Evolutionary conservation across 208 protist genomes (phyloP).

Genomic region (Crithidia bombi): DNA sequence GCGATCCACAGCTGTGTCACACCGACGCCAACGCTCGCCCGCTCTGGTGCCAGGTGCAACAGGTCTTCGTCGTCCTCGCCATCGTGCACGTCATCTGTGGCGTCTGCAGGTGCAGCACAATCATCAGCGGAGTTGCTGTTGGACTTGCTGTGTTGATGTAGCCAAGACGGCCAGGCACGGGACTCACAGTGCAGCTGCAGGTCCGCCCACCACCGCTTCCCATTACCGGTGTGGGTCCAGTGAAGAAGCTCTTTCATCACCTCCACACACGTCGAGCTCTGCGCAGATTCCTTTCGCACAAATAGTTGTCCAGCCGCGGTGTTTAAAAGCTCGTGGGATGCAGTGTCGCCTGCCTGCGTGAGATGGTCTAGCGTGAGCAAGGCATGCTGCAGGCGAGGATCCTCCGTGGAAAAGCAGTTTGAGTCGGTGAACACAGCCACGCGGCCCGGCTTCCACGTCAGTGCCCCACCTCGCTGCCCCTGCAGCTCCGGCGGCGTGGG

Average conservation of each 20-base stretch:
- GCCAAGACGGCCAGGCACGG: conserved; percentile 1
- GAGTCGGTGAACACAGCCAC: conserved; percentile 67
- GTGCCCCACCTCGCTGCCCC: neutral
- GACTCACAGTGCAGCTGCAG: conserved; percentile 22
- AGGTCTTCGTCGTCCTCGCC: conserved; percentile 4
- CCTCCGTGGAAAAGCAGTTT: conserved; percentile 42
- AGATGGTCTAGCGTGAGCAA: conserved; percentile 18
- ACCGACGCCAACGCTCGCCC: conserved; percentile 11
- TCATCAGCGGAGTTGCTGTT: neutral
- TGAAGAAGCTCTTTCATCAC: conserved; percentile 46
- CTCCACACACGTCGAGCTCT: conserved; percentile 39
- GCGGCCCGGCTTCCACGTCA: conserved; percentile 3
- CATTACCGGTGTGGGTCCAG: conserved; percentile 18
- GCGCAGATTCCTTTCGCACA: conserved; percentile 18
- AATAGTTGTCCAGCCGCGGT: conserved; percentile 12
- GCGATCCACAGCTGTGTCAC: conserved; percentile 24
- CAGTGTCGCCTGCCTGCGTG: neutral
- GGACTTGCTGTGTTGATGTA: neutral
- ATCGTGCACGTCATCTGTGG: neutral
- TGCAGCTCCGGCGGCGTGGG: neutral
- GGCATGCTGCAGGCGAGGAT: conserved; percentile 17
- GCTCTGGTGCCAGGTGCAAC: conserved; percentile 26
- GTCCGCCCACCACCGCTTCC: neutral
- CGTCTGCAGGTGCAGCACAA: neutral
- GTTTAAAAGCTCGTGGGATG: neutral